phyloP scores from a whole-genome alignment of 106 monocot species.

The Phalaenopsis aphrodite region DNA sequence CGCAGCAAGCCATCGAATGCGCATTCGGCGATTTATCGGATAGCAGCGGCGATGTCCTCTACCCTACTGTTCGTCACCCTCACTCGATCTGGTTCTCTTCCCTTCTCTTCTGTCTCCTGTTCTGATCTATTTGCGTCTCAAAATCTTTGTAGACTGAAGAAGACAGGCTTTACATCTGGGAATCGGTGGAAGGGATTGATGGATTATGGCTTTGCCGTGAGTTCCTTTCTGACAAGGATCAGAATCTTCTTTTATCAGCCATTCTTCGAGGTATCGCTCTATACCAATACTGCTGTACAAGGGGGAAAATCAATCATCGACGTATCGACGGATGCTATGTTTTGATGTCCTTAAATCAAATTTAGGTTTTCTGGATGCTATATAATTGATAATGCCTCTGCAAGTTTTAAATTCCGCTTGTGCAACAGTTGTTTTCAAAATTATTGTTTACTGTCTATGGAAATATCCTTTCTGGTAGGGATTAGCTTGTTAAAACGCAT shows the following conservation, averaged over 20 bases:
- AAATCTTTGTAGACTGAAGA: not conserved
- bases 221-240: constrained; percentile 5
- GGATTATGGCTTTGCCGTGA: constrained; percentile 16
- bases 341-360: not conserved
- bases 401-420: not conserved
- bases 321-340: not conserved
- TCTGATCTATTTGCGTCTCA: not conserved
- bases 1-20: not conserved
- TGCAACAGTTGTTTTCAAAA: too few relatives aligned
- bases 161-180: constrained; percentile 5
- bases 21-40: constrained; percentile 10
- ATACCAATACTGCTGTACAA: not conserved
- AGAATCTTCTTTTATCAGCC: constrained; percentile 7
- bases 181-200: constrained; percentile 6
- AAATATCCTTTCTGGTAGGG: not conserved
- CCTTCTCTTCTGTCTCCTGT: not conserved
- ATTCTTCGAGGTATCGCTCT: constrained; percentile 10
- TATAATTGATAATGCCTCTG: not conserved
- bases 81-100: not conserved
- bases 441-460: not conserved
- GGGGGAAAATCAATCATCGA: not conserved
- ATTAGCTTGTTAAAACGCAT: not conserved
- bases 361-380: not conserved
- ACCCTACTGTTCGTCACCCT: not conserved
- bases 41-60: not conserved